Evolutionary conservation across 129 eudicot species (phyloP).

Genomic region (Tagetes erecta): DNA sequence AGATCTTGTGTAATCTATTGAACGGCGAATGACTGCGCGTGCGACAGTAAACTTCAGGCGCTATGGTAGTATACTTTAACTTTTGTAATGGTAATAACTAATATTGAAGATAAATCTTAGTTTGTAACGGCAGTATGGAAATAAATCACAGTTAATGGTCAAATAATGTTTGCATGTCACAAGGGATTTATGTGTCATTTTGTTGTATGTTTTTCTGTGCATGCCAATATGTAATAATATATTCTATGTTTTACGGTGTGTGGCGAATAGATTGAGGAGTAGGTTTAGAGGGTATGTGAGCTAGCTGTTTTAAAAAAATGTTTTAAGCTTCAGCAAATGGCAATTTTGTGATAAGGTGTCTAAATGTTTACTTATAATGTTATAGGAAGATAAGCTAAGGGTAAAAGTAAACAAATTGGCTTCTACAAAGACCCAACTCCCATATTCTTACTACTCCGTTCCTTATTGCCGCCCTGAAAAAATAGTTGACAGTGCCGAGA

Average conservation of each 20-base stretch:
- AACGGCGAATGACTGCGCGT: too few species aligned
- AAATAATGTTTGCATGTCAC: constrained; percentile 6
- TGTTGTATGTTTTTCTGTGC: not conserved
- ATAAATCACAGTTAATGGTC: not conserved
- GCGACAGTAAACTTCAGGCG: too few species aligned
- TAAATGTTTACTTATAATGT: not conserved
- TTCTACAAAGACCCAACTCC: constrained; percentile 72
- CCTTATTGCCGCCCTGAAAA: constrained; percentile 59
- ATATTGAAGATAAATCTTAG: too few species aligned
- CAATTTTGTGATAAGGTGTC: not conserved
- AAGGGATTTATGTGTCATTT: not conserved
- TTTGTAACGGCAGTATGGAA: not conserved
- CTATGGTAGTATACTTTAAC: too few species aligned
- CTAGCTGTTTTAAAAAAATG: too few species aligned
- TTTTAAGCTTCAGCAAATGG: not conserved
- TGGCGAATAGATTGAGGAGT: too few species aligned
- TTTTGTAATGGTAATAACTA: too few species aligned
- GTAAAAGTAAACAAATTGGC: constrained; percentile 73
- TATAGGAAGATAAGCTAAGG: constrained; percentile 4
- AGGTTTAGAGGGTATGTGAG: too few species aligned
- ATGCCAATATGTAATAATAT: not conserved
- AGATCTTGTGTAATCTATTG: too few species aligned
- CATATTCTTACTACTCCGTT: constrained; percentile 66
- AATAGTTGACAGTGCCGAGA: constrained; percentile 61
- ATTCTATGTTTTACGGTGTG: not conserved